These are phyloP conservation scores for Flaveria ramosissima DNA, from an alignment of 129 eudicot genomes.

Conservation along the genomic window DNA sequence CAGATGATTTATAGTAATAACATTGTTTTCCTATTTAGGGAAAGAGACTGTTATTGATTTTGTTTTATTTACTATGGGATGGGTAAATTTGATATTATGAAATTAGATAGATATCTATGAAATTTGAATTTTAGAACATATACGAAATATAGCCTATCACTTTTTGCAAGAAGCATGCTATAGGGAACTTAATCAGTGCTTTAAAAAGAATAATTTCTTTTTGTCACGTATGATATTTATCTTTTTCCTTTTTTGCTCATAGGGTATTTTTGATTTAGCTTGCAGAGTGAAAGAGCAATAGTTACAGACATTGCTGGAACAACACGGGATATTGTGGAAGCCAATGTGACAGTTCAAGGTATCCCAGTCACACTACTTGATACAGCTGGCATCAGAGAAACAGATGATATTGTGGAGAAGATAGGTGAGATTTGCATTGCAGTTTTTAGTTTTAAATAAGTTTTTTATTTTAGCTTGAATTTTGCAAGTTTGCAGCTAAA, in stretches of 20 bases:
- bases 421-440: slow-evolving; percentile 54
- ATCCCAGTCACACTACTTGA: slow-evolving; percentile 93
- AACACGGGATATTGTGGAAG: slow-evolving; percentile 91
- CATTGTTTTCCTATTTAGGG: background rate
- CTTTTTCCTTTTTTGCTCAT: slow-evolving; percentile 18
- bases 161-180: background rate
- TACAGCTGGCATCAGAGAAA: slow-evolving; percentile 96
- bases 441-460: background rate
- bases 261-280: slow-evolving; percentile 59
- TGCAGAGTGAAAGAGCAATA: slow-evolving; percentile 99
- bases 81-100: too few relatives aligned
- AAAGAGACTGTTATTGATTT: too few relatives aligned
- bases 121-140: too few relatives aligned
- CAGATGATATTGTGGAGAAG: slow-evolving; percentile 82
- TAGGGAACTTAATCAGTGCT: background rate
- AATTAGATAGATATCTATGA: background rate
- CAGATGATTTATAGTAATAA: background rate
- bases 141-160: background rate
- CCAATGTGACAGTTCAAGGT: slow-evolving; percentile 73
- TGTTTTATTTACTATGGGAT: too few relatives aligned
- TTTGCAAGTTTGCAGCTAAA: background rate
- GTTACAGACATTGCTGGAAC: slow-evolving; percentile 98
- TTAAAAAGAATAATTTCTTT: background rate
- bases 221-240: slow-evolving; percentile 8
- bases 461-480: background rate